Evolutionary conservation across 805 yeast species (phyloP).

Genomic region (Candida michaelii): DNA sequence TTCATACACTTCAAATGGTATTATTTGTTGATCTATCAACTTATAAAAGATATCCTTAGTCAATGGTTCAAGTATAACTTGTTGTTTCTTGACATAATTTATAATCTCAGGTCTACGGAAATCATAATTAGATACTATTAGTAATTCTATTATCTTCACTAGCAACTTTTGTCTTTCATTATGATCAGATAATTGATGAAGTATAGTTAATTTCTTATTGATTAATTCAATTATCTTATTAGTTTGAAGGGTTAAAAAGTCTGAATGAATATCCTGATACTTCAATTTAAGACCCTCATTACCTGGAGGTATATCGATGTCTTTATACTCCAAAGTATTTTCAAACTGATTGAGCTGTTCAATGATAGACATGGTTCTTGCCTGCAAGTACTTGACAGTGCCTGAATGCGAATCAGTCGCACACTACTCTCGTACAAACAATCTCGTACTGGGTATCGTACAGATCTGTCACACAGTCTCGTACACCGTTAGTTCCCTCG

Average conservation of each 20-base stretch:
- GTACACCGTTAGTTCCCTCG: neutral
- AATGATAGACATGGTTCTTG: neutral
- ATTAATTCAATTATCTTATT: constrained; percentile 26
- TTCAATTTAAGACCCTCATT: constrained; percentile 19
- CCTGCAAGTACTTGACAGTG: neutral
- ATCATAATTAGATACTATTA: constrained; percentile 33
- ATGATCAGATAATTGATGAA: constrained; percentile 14
- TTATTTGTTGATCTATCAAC: constrained; percentile 1
- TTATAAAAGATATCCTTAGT: constrained; percentile 8
- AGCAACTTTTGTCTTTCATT: constrained; percentile 16
- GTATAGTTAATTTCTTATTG: constrained; percentile 30
- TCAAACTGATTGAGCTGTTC: constrained; percentile 7
- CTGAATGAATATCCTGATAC: constrained; percentile 33
- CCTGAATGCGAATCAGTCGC: too few species aligned
- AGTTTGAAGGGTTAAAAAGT: constrained; percentile 24
- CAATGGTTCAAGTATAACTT: constrained; percentile 2
- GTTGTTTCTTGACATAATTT: constrained; percentile 5
- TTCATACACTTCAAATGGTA: neutral
- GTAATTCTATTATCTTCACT: constrained; percentile 30
- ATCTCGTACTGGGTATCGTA: neutral
- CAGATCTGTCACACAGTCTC: too few species aligned
- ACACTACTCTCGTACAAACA: neutral
- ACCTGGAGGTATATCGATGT: neutral
- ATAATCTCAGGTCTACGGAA: constrained; percentile 30
- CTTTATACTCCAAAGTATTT: neutral